Percentiles rank a stretch among this genome's conserved stretches.
These are phyloP conservation scores for Westerdykella sp. DNA, from an alignment of 2,329 filamentous ascomycete genomes.

Conservation along the genomic window DNA sequence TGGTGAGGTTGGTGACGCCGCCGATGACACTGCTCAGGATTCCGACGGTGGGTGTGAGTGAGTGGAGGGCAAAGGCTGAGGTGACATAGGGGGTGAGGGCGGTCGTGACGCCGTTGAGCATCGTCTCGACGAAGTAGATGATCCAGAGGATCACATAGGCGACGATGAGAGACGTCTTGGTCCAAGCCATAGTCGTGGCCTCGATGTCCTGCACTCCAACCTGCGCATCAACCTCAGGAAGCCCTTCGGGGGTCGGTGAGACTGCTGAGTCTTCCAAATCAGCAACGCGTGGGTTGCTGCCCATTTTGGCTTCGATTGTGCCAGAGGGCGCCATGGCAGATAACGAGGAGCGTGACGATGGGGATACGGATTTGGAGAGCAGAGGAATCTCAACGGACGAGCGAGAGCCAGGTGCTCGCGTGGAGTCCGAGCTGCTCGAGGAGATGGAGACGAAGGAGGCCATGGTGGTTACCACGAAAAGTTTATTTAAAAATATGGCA, in stretches of 20 bases:
- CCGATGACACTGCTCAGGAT: constrained; percentile 30
- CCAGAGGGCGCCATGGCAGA: constrained; percentile 5
- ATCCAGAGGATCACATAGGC: constrained; percentile 36
- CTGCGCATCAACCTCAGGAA: constrained; percentile 6
- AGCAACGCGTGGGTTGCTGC: background rate
- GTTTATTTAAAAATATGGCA: too few relatives aligned
- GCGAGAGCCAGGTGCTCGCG: too few relatives aligned
- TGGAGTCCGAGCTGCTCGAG: too few relatives aligned
- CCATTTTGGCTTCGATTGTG: background rate
- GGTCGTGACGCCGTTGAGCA: constrained; percentile 36
- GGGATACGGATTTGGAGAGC: too few relatives aligned
- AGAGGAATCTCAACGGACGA: too few relatives aligned
- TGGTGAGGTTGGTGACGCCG: constrained; percentile 30
- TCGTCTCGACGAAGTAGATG: constrained; percentile 42
- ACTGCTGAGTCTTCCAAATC: background rate
- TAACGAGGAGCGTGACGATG: too few relatives aligned
- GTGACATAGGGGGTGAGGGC: constrained; percentile 35
- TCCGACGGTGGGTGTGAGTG: constrained; percentile 26
- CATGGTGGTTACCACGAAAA: too few relatives aligned
- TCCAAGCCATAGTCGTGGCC: constrained; percentile 32
- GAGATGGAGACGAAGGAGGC: too few relatives aligned
- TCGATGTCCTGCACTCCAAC: constrained; percentile 30
- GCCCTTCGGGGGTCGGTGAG: background rate
- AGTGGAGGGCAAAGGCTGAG: constrained; percentile 28
- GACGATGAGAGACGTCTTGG: constrained; percentile 18